Conservation (phyloP, 2,329 filamentous ascomycete species). For the Lasiodiplodia gonubiensis region DNA sequence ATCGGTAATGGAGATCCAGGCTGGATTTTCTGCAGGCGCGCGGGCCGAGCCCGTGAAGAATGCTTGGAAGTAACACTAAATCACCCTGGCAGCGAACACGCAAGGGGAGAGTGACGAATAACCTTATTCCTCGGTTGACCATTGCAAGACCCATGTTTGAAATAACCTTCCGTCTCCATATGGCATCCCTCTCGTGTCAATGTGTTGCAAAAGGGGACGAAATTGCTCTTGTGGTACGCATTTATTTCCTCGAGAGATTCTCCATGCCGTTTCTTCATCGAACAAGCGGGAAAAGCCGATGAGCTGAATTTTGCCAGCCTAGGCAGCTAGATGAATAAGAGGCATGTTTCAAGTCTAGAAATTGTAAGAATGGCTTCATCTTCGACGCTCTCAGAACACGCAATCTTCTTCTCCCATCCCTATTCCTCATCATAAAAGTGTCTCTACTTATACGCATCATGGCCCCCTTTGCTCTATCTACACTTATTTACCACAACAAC, state of each 20-base stretch:
- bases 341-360: background rate
- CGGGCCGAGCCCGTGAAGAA: conserved; percentile 9
- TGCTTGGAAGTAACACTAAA: background rate
- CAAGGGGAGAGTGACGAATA: background rate
- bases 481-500: background rate
- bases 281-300: background rate
- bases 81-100: background rate
- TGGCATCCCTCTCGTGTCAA: background rate
- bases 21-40: background rate
- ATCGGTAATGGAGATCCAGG: background rate
- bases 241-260: background rate
- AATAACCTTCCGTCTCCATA: background rate
- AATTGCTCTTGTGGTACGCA: background rate
- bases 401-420: background rate
- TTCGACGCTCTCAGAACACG: no score
- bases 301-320: background rate
- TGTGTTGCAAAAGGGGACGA: background rate
- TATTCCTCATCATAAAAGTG: background rate
- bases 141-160: background rate
- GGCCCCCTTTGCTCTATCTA: background rate
- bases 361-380: background rate
- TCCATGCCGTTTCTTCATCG: background rate
- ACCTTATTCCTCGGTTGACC: background rate
- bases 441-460: background rate
- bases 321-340: background rate